These are phyloP conservation scores for Medicago arabica DNA, from an alignment of 306 rosid species.

Conservation along the genomic window DNA sequence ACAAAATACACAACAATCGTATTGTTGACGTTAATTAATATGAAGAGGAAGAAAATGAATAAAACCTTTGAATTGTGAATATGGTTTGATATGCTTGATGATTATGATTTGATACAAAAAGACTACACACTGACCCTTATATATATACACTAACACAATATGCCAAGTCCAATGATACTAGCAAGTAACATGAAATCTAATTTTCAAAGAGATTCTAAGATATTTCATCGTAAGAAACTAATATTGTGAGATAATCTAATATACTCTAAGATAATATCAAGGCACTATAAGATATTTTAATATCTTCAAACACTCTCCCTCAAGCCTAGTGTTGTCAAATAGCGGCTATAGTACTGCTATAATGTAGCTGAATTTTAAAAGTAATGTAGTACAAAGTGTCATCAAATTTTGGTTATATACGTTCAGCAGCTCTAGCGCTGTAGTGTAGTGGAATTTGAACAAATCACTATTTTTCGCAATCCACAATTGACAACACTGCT, in stretches of 20 bases:
- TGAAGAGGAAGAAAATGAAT: neutral
- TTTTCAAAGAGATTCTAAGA: constrained; percentile 7
- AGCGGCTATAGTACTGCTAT: too few species aligned
- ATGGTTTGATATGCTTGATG: constrained; percentile 1
- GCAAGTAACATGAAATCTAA: neutral
- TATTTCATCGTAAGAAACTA: neutral
- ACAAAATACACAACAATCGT: constrained; percentile 17
- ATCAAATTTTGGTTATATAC: too few species aligned
- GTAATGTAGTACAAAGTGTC: too few species aligned
- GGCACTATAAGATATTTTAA: neutral
- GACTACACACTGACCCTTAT: neutral
- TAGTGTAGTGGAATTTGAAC: too few species aligned
- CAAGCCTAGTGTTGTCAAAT: neutral
- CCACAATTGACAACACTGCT: too few species aligned
- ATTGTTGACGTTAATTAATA: neutral
- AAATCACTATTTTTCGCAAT: too few species aligned
- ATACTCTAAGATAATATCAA: neutral
- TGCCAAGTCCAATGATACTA: neutral
- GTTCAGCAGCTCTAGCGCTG: too few species aligned
- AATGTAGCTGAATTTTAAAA: too few species aligned
- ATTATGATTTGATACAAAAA: neutral
- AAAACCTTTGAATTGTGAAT: neutral
- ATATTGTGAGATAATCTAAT: neutral
- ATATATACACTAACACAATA: neutral
- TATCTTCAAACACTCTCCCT: constrained; percentile 3